phyloP scores from a whole-genome alignment of 1,284 basidiomycete species.

The Pseudozyma pruni region DNA sequence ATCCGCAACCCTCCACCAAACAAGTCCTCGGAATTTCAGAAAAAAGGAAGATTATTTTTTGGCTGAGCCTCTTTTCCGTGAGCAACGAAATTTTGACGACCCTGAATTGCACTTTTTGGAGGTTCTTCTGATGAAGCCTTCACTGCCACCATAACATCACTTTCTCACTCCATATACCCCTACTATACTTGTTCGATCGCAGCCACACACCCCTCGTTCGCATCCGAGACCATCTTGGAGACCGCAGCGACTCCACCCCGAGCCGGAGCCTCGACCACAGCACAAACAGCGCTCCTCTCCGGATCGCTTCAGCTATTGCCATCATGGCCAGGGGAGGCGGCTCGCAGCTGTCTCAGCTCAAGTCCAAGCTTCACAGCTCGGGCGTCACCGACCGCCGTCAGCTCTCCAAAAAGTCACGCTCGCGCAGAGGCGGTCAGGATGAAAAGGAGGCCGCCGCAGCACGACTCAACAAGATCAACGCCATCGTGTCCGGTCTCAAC shows the following conservation, averaged over 20 bases:
- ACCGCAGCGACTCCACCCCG: too few relatives aligned
- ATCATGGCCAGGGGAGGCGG: conserved; percentile 61
- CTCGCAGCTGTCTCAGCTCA: conserved; percentile 67
- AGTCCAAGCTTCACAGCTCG: conserved; percentile 54
- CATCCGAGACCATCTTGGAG: too few relatives aligned
- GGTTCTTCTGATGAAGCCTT: conserved; percentile 1
- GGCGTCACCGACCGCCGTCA: conserved; percentile 62
- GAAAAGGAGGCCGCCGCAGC: conserved; percentile 65
- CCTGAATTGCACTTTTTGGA: conserved; percentile 3
- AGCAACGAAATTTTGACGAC: conserved; percentile 31
- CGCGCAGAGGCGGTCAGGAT: conserved; percentile 71
- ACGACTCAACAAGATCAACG: conserved; percentile 75
- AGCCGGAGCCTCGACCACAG: too few relatives aligned
- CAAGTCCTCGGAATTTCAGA: neutral
- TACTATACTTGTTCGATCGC: neutral
- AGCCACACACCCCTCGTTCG: too few relatives aligned
- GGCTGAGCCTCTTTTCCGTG: neutral
- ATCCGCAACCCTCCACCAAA: conserved; percentile 12
- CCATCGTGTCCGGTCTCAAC: conserved; percentile 86
- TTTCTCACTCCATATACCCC: conserved; percentile 16
- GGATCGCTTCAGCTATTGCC: neutral
- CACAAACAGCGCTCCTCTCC: too few relatives aligned
- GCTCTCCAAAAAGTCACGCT: conserved; percentile 53
- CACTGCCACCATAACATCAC: conserved; percentile 3
- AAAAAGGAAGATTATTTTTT: neutral